Conservation (phyloP, 257 asterid species). For the Lavandula angustifolia region DNA sequence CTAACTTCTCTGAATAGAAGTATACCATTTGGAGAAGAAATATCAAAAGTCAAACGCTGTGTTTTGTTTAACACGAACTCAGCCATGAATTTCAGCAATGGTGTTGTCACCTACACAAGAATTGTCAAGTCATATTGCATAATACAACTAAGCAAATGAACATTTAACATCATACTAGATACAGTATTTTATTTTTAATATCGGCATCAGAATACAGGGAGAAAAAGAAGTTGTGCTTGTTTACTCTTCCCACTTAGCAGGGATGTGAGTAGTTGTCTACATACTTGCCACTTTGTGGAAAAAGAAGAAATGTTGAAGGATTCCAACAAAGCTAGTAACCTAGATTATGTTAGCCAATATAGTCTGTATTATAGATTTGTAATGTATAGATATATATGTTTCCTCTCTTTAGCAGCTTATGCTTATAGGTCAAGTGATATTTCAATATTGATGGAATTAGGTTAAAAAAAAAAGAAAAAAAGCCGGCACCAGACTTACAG, state of each 20-base stretch:
- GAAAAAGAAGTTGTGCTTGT: not conserved
- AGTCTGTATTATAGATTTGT: not conserved
- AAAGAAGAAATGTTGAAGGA: constrained; percentile 12
- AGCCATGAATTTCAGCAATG: constrained; percentile 87
- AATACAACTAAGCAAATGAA: constrained; percentile 13
- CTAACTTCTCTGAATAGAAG: constrained; percentile 98
- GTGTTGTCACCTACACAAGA: constrained; percentile 84
- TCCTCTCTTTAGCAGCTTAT: not conserved
- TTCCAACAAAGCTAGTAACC: not conserved
- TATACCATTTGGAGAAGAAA: constrained; percentile 95
- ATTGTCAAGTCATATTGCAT: constrained; percentile 22
- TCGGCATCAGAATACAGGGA: not conserved
- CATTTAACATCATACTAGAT: constrained; percentile 14
- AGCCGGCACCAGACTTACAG: no score
- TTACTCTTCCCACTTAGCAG: constrained; percentile 17
- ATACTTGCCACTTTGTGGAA: constrained; percentile 11
- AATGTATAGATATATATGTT: not conserved
- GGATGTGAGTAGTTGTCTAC: constrained; percentile 7
- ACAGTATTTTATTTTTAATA: constrained; percentile 3
- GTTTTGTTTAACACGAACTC: constrained; percentile 94
- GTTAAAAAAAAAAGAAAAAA: not conserved
- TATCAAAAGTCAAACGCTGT: constrained; percentile 90
- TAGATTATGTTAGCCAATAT: not conserved
- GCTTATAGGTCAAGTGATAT: constrained; percentile 10
- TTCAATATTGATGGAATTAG: not conserved